Percentiles rank a stretch among this genome's conserved stretches.
phyloP scores from a whole-genome alignment of 2,329 filamentous ascomycete genomes.

The Penicillium sp. region DNA sequence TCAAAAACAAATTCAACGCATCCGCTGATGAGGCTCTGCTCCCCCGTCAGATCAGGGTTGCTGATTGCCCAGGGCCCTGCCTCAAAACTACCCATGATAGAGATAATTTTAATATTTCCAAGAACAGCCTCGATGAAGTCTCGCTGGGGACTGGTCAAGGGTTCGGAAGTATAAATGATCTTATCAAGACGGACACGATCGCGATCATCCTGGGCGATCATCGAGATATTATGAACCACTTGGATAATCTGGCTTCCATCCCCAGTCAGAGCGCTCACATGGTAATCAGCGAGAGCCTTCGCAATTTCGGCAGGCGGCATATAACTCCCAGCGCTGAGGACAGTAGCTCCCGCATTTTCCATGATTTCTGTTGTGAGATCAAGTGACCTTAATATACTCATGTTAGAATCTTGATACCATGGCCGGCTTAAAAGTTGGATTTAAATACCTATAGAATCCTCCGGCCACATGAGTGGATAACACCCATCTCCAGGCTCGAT shows the following conservation, averaged over 20 bases:
- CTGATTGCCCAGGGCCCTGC: conserved; percentile 43
- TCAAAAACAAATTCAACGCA: conserved; percentile 36
- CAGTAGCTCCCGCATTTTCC: conserved; percentile 45
- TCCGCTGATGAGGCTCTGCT: background rate
- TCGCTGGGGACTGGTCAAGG: conserved; percentile 36
- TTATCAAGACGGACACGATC: conserved; percentile 37
- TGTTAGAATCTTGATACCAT: too few species aligned
- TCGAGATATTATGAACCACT: conserved; percentile 30
- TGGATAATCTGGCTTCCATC: conserved; percentile 43
- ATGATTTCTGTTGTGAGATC: conserved; percentile 44
- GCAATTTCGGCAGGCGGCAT: conserved; percentile 29
- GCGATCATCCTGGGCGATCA: conserved; percentile 20
- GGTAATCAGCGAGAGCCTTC: conserved; percentile 31
- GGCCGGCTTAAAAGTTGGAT: too few species aligned
- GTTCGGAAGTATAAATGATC: conserved; percentile 50
- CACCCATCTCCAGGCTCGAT: conserved; percentile 40
- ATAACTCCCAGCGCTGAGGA: conserved; percentile 38
- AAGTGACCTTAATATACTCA: conserved; percentile 28
- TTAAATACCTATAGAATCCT: conserved; percentile 40
- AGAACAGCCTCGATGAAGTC: conserved; percentile 33
- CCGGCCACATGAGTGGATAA: conserved; percentile 41
- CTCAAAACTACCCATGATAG: conserved; percentile 46
- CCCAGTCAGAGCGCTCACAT: conserved; percentile 41
- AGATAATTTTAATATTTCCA: conserved; percentile 38
- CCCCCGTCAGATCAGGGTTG: conserved; percentile 9